Evolutionary conservation across 2,329 filamentous ascomycete genomes (phyloP).

Genomic region (Neopestalotiopsis rosae): DNA sequence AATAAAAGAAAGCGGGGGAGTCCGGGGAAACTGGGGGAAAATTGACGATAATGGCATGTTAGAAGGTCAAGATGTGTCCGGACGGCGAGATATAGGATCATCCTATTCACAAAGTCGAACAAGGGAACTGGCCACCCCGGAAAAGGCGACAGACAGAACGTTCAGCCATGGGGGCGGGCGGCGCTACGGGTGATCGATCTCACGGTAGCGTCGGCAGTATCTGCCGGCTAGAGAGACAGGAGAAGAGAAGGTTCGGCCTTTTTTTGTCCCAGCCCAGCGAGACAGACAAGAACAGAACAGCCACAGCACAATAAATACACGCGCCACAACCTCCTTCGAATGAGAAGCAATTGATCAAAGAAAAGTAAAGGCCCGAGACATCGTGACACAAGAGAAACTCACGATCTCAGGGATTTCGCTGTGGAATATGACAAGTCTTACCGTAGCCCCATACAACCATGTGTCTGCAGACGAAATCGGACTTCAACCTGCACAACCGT

Average conservation of each 20-base stretch:
- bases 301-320: neutral
- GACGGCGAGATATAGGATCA: neutral
- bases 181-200: slow-evolving; percentile 11
- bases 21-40: neutral
- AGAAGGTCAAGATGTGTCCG: neutral
- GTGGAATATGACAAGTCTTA: too few species aligned
- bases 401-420: neutral
- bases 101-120: neutral
- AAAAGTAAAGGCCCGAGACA: neutral
- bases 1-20: neutral
- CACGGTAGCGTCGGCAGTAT: slow-evolving; percentile 14
- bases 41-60: slow-evolving; percentile 2
- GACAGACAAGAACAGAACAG: neutral
- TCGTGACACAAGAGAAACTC: neutral
- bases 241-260: slow-evolving; percentile 11
- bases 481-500: too few species aligned
- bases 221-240: slow-evolving; percentile 9
- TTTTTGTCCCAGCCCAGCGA: neutral
- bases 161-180: neutral
- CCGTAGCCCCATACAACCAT: too few species aligned
- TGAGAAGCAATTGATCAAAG: neutral
- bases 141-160: neutral
- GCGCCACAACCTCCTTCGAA: neutral
- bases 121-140: neutral
- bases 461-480: too few species aligned